Evolutionary conservation across 208 protist species (phyloP), one percentile per base, ranked within the genome.

Genomic region (Trypanosoma melophagium): DNA sequence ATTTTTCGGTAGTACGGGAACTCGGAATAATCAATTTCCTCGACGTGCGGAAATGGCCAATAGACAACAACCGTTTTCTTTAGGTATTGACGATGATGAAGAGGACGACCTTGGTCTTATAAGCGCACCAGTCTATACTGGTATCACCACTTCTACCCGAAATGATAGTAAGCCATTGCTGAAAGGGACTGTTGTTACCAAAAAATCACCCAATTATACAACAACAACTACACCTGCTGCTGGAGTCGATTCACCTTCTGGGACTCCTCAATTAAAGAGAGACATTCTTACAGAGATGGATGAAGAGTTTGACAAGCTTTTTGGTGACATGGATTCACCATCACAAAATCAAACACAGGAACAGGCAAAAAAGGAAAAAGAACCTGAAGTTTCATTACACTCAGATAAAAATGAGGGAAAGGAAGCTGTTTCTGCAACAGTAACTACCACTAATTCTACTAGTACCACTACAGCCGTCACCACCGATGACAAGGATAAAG

Each of bases 21-120:
- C 28, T 35, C 28, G 28, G 5, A 44, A 28, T 19, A 42, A 21
- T 28, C n/a, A 8, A 28, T 14, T 10, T 1, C 49, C 5, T 38
- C 31, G 21, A 25, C 16, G 41, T 13, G 17, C 5, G 45, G 14
- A 49, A 24, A 41, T 53, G 2, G 41, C 45, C 3, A 10, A 40
- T 35, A 35, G 13, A 3, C 8, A 59, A 28, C 16, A 60, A 24
- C 7, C n/a, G 47, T 88, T 92, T 57, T 86, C 83, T 9, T 69
- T 89, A 0, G 81, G 70, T n/a, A 81, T 67, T 1, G 42, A 80
- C 38, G 71, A 74, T 10, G 79, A 80, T 35, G 80, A 78, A 16
- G 80, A 89, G 14, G 88, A 92, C 8, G 88, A 92, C 67, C 70
- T 92, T 50, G 83, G 80, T 56, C 81, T 94, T 57, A 94, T 94